phyloP scores from a whole-genome alignment of 495 filamentous ascomycete genomes.

The Niebla homalea region DNA sequence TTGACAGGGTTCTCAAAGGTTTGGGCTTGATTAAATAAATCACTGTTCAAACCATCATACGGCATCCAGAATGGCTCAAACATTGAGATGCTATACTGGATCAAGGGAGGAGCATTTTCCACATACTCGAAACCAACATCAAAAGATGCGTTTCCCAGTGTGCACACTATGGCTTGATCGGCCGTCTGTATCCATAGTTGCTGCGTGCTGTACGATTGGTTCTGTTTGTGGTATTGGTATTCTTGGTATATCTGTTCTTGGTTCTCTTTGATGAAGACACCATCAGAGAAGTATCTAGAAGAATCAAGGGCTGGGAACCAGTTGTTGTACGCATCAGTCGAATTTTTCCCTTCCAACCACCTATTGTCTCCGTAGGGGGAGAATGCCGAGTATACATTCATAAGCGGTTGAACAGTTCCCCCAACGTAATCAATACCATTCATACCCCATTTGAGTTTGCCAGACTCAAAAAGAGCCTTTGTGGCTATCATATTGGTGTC shows the following conservation, averaged over 20 bases:
- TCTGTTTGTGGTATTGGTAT: neutral
- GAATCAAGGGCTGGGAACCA: too few species aligned
- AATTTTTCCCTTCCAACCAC: neutral
- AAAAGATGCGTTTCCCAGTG: constrained; percentile 9
- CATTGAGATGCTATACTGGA: neutral
- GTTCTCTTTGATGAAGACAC: neutral
- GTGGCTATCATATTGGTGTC: neutral
- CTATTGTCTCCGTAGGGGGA: neutral
- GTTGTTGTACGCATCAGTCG: neutral
- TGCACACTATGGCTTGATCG: constrained; percentile 6
- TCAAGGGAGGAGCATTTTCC: neutral
- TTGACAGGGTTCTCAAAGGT: too few species aligned
- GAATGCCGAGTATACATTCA: neutral
- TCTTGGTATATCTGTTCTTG: neutral
- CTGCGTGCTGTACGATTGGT: too few species aligned
- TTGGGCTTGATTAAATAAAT: too few species aligned
- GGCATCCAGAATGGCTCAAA: neutral
- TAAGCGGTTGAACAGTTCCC: neutral
- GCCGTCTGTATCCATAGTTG: constrained; percentile 8
- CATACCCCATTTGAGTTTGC: neutral
- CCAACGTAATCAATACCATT: neutral
- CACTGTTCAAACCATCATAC: too few species aligned
- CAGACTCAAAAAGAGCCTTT: neutral
- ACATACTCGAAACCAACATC: constrained; percentile 4
- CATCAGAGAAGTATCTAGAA: neutral